Percentiles rank a stretch among this genome's conserved stretches.
Conservation (phyloP, 345 rosid species). For the Adansonia digitata region DNA sequence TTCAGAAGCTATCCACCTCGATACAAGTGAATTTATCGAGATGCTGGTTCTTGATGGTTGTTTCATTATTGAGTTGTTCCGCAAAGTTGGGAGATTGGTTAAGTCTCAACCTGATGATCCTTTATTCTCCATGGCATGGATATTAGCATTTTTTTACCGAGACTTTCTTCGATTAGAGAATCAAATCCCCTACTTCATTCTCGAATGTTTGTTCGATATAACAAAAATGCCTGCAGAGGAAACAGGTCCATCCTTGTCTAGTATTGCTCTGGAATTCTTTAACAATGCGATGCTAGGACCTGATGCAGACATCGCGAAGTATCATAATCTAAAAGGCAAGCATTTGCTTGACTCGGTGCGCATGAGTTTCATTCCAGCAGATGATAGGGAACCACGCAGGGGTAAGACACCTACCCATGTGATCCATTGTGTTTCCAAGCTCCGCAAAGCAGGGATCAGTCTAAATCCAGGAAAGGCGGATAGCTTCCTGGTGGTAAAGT, state of each 20-base stretch:
- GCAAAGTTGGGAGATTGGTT: slow-evolving; percentile 42
- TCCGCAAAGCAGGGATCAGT: slow-evolving; percentile 52
- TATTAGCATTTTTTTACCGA: slow-evolving; percentile 60
- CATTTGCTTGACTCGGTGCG: slow-evolving; percentile 77
- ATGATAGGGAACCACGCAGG: neutral
- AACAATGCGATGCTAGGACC: slow-evolving; percentile 44
- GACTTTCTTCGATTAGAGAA: slow-evolving; percentile 26
- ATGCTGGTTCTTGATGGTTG: slow-evolving; percentile 71
- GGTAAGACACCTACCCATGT: slow-evolving; percentile 25
- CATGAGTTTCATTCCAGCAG: slow-evolving; percentile 37
- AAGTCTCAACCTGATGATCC: slow-evolving; percentile 55
- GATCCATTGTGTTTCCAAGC: slow-evolving; percentile 67
- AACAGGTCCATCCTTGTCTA: slow-evolving; percentile 28
- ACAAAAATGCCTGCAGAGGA: slow-evolving; percentile 29
- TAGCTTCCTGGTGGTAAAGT: slow-evolving; percentile 56
- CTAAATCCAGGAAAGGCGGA: slow-evolving; percentile 28
- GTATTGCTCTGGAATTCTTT: slow-evolving; percentile 57
- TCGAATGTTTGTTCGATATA: slow-evolving; percentile 48
- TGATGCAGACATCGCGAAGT: slow-evolving; percentile 25
- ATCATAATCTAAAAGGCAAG: slow-evolving; percentile 26
- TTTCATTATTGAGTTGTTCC: slow-evolving; percentile 43
- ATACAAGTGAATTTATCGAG: slow-evolving; percentile 42
- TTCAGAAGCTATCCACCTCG: slow-evolving; percentile 34
- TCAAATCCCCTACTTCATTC: slow-evolving; percentile 69
- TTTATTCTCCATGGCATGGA: slow-evolving; percentile 64